Evolutionary conservation across 129 eudicot species (phyloP), one percentile per base, ranked within the genome.

Genomic region (Pseudognaphalium luteoalbum): DNA sequence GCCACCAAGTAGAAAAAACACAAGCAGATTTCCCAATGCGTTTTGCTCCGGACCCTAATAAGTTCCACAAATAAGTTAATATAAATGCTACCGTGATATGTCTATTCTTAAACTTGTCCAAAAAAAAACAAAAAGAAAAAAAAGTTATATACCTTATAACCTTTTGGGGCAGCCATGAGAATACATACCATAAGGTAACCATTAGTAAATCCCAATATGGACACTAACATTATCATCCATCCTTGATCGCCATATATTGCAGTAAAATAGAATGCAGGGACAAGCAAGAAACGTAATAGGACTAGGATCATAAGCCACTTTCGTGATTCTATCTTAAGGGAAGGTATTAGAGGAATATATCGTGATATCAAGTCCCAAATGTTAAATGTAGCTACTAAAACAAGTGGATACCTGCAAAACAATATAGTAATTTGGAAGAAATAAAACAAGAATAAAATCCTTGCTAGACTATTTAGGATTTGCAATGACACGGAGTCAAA

Each of bases 11-110:
- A 87, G 75, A 60, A 81, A 89, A 42, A 85, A 32, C 51, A 89
- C 90, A 29, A 92, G 81, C 81, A 89, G 51, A 78, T 89, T 87
- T n/a, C 93, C 96, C 80, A 87, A 42, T 62, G 98, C 93, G 52
- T 92, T 89, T 77, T 89, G 89, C 86, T 92, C 96, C 28, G 93
- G 96, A 7, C 91, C 98, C 92, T 92, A 68, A 51, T 74, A 86
- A 50, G 29, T 39, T 33, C 51, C 7, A 19, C 19, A 3, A 14
- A 32, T 32, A 32, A 8, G 44, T 9, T 35, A 2, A 6, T 64
- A 4, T 35, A 7, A 56, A 20, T 57, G 2, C 5, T 28, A 56
- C 6, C 1, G 1, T 3, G 19, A 22, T 10, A 17, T 51, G 34
- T 30, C 5, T 25, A 20, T 21, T 12, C 12, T 0, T 22, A 20